These are phyloP conservation scores for Neoarthrinium moseri DNA, from an alignment of 2,329 filamentous ascomycete genomes.

Conservation along the genomic window DNA sequence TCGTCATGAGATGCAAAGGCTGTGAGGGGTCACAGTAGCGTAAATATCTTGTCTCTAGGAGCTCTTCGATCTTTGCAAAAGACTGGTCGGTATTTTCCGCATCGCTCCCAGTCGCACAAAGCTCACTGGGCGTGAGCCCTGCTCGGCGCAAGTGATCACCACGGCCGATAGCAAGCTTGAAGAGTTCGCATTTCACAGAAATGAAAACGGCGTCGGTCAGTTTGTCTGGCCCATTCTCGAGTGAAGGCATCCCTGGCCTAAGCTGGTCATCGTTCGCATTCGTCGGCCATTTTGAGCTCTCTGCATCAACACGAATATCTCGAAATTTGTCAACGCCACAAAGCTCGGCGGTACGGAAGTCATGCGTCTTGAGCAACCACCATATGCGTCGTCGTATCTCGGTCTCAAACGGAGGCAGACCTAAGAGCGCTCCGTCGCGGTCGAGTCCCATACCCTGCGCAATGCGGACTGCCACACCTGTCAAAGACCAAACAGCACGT, in stretches of 20 bases:
- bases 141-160: slow-evolving; percentile 36
- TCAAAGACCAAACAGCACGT: slow-evolving; percentile 49
- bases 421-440: slow-evolving; percentile 37
- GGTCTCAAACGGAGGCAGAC: slow-evolving; percentile 40
- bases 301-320: background rate
- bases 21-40: slow-evolving; percentile 40
- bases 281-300: background rate
- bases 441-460: slow-evolving; percentile 54
- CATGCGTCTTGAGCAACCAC: slow-evolving; percentile 37
- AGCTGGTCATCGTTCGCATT: slow-evolving; percentile 39
- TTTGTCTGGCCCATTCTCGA: slow-evolving; percentile 22
- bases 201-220: slow-evolving; percentile 35
- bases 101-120: slow-evolving; percentile 2
- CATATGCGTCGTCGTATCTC: slow-evolving; percentile 55
- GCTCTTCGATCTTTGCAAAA: slow-evolving; percentile 37
- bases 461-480: slow-evolving; percentile 50
- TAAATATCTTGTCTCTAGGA: slow-evolving; percentile 39
- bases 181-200: background rate
- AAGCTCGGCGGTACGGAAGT: slow-evolving; percentile 5
- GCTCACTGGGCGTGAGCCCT: slow-evolving; percentile 1
- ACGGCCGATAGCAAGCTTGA: slow-evolving; percentile 21
- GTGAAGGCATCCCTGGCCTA: slow-evolving; percentile 31
- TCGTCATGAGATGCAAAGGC: slow-evolving; percentile 20
- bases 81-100: slow-evolving; percentile 23
- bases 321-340: slow-evolving; percentile 6